Evolutionary conservation across 345 rosid genomes (phyloP), one percentile per base, ranked within the genome.

Genomic region (Erodium maritimum): DNA sequence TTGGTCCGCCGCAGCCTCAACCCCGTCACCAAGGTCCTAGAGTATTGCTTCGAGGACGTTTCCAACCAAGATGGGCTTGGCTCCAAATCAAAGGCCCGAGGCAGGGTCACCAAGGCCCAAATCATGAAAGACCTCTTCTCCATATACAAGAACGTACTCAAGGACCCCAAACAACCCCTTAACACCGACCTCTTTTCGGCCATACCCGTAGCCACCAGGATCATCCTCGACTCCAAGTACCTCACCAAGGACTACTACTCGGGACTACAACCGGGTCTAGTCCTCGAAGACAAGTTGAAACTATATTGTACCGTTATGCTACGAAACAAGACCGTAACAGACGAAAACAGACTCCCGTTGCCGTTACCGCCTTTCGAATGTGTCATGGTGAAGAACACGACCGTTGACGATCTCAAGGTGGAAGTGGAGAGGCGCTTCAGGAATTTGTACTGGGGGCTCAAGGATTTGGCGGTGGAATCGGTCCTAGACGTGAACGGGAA

Each of bases 1-100:
- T 64, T 91, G 55, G 94, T 91, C 25, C 93, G 93, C 7, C 80
- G 98, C 4, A 78, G 94, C 72, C 60, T 91, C 65, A 91, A 91
- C 25, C 98, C 98, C 0, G 96, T 91, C 50, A 91, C 93, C 3
- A 91, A 91, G 70, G 89, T 91, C 29, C 65, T 86, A 4, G 98
- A 91, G 56, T 91, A 86, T 68, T 80, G 91, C 77, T 61, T 91
- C 67, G 96, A 91, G 67, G 91, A 82, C 68, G 73, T 81, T 52
- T 73, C 96, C 17, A 75, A 61, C 66, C 52, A 82, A 77, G n/a
- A n/a, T n/a, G n/a, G n/a, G n/a, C n/a, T n/a, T n/a, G n/a, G n/a
- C 62, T 64, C 77, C 5, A 76, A 69, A 56, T 68, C 66, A 20
- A 79, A 77, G 57, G 58, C 75, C 54, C 61, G 70, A 25, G 74